Percentiles rank a stretch among this genome's conserved stretches.
Evolutionary conservation across 805 yeast species (phyloP).

Genomic region (Saccharomycopsis lassenensis): DNA sequence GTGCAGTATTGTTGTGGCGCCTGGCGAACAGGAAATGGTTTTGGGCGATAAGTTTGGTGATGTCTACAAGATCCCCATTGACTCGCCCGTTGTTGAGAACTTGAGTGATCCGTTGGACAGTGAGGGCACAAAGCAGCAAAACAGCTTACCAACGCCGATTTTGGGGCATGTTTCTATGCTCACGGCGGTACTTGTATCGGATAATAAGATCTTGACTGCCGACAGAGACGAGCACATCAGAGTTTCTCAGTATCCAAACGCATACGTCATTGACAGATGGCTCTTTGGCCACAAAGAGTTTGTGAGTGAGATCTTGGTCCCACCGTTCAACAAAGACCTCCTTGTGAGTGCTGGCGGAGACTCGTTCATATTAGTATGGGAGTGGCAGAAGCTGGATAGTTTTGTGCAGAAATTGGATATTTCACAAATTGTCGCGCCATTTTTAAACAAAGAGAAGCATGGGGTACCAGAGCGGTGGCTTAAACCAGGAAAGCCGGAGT

Average conservation of each 20-base stretch:
- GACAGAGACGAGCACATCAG: conserved; percentile 97
- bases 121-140: conserved; percentile 30
- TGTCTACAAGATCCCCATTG: conserved; percentile 54
- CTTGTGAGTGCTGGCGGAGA: conserved; percentile 92
- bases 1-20: conserved; percentile 58
- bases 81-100: conserved; percentile 17
- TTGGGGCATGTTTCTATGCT: conserved; percentile 97
- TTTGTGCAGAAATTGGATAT: conserved; percentile 41
- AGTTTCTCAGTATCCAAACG: conserved; percentile 66
- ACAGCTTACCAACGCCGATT: conserved; percentile 51
- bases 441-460: conserved; percentile 42
- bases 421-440: conserved; percentile 30
- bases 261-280: conserved; percentile 71
- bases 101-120: conserved; percentile 25
- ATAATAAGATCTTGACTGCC: conserved; percentile 46
- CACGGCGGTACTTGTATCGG: conserved; percentile 52
- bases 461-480: conserved; percentile 55
- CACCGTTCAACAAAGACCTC: conserved; percentile 37
- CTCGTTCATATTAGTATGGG: conserved; percentile 60
- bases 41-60: conserved; percentile 97
- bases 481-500: conserved; percentile 27
- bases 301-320: conserved; percentile 53
- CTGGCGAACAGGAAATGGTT: conserved; percentile 39
- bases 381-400: conserved; percentile 46
- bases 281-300: conserved; percentile 82